Evolutionary conservation across 352 stramenopile species (phyloP).

Genomic region (Globisporangium echinulatum): DNA sequence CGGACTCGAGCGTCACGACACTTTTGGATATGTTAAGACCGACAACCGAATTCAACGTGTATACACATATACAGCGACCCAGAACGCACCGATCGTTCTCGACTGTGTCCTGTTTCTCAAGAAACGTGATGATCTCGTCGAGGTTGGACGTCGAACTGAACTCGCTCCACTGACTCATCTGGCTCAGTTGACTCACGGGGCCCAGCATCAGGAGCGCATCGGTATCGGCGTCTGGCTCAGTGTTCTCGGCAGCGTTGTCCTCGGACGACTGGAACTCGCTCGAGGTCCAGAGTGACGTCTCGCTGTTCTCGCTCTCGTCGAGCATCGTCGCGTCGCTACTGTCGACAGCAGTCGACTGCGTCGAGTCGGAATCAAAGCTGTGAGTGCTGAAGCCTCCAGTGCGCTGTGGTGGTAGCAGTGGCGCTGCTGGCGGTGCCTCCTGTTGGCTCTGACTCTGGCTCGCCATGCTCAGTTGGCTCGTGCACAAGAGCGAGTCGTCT

Average conservation of each 20-base stretch:
- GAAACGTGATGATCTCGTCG: slow-evolving; percentile 81
- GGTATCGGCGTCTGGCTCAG: slow-evolving; percentile 1
- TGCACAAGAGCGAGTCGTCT: slow-evolving; percentile 70
- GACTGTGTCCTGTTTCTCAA: slow-evolving; percentile 70
- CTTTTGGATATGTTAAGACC: slow-evolving; percentile 9
- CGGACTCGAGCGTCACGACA: slow-evolving; percentile 42
- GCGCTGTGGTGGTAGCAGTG: not conserved
- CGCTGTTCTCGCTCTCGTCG: slow-evolving; percentile 55
- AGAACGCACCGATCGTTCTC: slow-evolving; percentile 44
- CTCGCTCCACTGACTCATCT: slow-evolving; percentile 79
- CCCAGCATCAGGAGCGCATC: slow-evolving; percentile 29
- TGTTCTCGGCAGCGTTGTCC: slow-evolving; percentile 24
- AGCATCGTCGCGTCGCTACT: slow-evolving; percentile 32
- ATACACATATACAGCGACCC: not conserved
- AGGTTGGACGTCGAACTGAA: slow-evolving; percentile 79
- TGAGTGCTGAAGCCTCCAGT: not conserved
- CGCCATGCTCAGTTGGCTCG: slow-evolving; percentile 62
- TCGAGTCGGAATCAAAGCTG: not conserved
- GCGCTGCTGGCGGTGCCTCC: not conserved
- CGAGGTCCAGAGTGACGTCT: slow-evolving; percentile 52
- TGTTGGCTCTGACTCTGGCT: slow-evolving; percentile 15
- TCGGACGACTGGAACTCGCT: slow-evolving; percentile 30
- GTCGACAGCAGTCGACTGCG: slow-evolving; percentile 9
- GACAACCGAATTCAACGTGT: not conserved
- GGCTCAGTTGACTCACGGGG: slow-evolving; percentile 61